Conservation (phyloP, 495 filamentous ascomycete genomes). For the Hyaloscypha hepaticicola region DNA sequence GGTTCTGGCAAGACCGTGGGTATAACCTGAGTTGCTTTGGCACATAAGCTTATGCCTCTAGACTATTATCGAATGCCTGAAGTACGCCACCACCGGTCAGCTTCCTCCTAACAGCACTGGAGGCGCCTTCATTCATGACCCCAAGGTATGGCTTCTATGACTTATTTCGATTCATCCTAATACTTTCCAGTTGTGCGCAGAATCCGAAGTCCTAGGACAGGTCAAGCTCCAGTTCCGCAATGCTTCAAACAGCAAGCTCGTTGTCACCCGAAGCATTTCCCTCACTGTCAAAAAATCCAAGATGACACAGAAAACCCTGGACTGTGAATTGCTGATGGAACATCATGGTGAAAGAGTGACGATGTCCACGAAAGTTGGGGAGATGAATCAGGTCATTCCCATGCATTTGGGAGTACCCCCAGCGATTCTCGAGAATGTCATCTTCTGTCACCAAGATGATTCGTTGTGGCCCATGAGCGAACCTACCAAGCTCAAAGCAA, state of each 20-base stretch:
- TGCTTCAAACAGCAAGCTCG: conserved; percentile 71
- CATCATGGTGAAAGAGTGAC: conserved; percentile 76
- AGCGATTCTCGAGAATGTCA: conserved; percentile 87
- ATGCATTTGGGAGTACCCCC: conserved; percentile 87
- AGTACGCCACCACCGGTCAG: conserved; percentile 95
- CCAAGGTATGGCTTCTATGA: conserved; percentile 54
- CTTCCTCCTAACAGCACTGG: conserved; percentile 91
- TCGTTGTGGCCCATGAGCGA: conserved; percentile 98
- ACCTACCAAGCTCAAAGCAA: conserved; percentile 78
- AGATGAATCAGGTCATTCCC: conserved; percentile 81
- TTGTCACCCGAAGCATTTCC: conserved; percentile 77
- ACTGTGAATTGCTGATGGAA: conserved; percentile 70
- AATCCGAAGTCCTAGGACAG: conserved; percentile 88
- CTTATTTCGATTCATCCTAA: conserved; percentile 14
- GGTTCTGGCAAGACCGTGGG: conserved; percentile 88
- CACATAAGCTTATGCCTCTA: conserved; percentile 32
- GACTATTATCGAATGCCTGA: conserved; percentile 98
- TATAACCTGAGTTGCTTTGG: conserved; percentile 23
- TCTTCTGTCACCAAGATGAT: conserved; percentile 98
- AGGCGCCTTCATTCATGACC: conserved; percentile 96
- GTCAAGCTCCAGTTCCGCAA: conserved; percentile 85
- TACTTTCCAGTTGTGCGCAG: conserved; percentile 64
- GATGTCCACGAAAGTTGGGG: conserved; percentile 73
- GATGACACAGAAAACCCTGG: conserved; percentile 72
- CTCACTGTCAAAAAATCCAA: conserved; percentile 81